A percentile compares a stretch with the other conserved stretches of the same genome.
Evolutionary conservation across 768 basidiomycete species (phyloP).

Genomic region (Kwoniella mangroviensis): DNA sequence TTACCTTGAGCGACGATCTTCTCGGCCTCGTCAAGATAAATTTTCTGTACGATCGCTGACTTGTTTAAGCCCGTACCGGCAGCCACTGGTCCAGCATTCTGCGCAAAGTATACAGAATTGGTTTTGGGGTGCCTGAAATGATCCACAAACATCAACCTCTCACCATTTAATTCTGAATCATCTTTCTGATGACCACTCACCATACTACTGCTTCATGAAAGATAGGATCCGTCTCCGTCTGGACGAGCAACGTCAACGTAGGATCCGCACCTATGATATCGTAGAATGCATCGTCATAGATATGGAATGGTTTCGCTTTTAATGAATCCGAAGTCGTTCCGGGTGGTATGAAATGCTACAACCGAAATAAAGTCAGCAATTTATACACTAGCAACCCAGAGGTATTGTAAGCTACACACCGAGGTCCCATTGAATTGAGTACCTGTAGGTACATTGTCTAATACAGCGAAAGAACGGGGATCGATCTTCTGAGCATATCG

Average conservation of each 20-base stretch:
- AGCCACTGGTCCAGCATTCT: slow-evolving; percentile 69
- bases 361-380: background rate
- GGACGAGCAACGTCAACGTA: slow-evolving; percentile 67
- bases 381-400: background rate
- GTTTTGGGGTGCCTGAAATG: slow-evolving; percentile 63
- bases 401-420: slow-evolving; percentile 12
- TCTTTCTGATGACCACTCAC: slow-evolving; percentile 15
- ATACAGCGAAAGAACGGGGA: slow-evolving; percentile 33
- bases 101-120: slow-evolving; percentile 73
- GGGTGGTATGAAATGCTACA: slow-evolving; percentile 64
- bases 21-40: slow-evolving; percentile 66
- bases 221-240: slow-evolving; percentile 69
- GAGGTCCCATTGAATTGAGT: slow-evolving; percentile 30
- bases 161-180: background rate
- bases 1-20: slow-evolving; percentile 62
- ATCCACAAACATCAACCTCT: background rate
- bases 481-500: slow-evolving; percentile 41
- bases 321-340: slow-evolving; percentile 64
- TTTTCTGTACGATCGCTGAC: slow-evolving; percentile 69
- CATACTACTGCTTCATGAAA: slow-evolving; percentile 70
- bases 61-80: slow-evolving; percentile 69
- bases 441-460: slow-evolving; percentile 35
- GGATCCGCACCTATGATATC: slow-evolving; percentile 66
- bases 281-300: slow-evolving; percentile 65
- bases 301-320: slow-evolving; percentile 61